Percentiles rank a stretch among this genome's conserved stretches.
Conservation (phyloP, 108 stramenopile genomes). For the Skeletonema marinoi region DNA sequence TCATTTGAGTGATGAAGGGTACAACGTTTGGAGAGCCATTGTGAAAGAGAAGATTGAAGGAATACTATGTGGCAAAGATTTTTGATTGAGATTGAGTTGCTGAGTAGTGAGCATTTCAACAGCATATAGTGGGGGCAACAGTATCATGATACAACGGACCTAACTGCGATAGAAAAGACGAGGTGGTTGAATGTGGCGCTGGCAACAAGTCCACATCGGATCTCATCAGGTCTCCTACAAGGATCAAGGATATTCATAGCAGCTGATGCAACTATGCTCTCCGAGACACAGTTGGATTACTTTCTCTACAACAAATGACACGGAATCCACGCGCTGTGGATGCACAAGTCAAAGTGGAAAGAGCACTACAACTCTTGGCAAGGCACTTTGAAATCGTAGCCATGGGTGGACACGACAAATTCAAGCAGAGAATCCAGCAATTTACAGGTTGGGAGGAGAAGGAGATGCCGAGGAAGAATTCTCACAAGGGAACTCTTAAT, state of each 20-base stretch:
- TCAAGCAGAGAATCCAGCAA: background rate
- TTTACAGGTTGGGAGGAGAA: background rate
- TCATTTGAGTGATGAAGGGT: constrained; percentile 73
- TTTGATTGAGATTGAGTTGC: background rate
- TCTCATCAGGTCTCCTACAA: too few species aligned
- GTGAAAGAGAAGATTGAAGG: constrained; percentile 42
- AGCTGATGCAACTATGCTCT: too few species aligned
- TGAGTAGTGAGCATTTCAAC: too few species aligned
- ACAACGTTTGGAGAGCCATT: constrained; percentile 62
- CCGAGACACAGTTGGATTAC: background rate
- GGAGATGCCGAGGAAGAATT: background rate
- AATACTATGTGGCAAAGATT: background rate
- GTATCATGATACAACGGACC: too few species aligned
- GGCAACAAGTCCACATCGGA: too few species aligned
- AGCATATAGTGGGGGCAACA: background rate
- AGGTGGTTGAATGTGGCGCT: too few species aligned
- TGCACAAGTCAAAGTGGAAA: background rate
- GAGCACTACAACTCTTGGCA: constrained; percentile 1
- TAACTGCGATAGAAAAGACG: too few species aligned
- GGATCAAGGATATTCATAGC: too few species aligned
- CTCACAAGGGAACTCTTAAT: background rate
- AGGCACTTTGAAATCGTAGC: constrained; percentile 2
- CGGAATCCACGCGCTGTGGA: background rate
- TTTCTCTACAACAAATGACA: background rate
- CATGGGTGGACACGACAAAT: background rate